Evolutionary conservation across 805 yeast genomes (phyloP), one percentile per base, ranked within the genome.

Genomic region (Yamadazyma philogaea): DNA sequence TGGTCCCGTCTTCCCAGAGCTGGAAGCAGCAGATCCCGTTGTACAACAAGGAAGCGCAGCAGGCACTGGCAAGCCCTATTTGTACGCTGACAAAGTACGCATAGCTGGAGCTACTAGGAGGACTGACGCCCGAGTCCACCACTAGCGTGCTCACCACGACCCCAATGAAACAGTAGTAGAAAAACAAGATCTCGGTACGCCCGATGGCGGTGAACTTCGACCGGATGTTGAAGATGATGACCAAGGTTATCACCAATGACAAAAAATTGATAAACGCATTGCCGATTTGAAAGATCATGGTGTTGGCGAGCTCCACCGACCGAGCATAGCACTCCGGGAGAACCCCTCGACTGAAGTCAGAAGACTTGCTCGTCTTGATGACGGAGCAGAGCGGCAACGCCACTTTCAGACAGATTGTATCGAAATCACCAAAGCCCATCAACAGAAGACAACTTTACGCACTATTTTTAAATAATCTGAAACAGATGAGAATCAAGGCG

Each of bases 181-280:
- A 83, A 51, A 77, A 78, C 41, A 87, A 63, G 81, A 89, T 84
- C 58, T 93, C 99, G 10, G 80, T 72, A 47, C 98, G 74, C 3
- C 97, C 98, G 45, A 93, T 90, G 10, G 98, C 97, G 0, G 99
- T 93, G 59, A 87, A 90, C 68, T 91, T 88, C 45, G 82, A 71
- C 58, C 90, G 74, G 34, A 90, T 80, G 52, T 84, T 82, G 68
- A 82, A 86, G 10, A 89, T 70, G 42, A 90, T 85, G 52, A 88
- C 75, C 38, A 82, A 68, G 28, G 84, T 49, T 32, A 87, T 75
- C 6, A 76, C 64, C 26, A 93, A 64, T 0, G 87, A 79, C 1
- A 84, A 88, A 40, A 91, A 80, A 57, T 90, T 87, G 16, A 89
- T 78, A 58, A 91, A 85, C 6, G 95, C 88, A 48, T 83, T 85